A percentile compares a stretch with the other conserved stretches of the same genome.
These are phyloP conservation scores for Cafeteria roenbergensis DNA, from an alignment of 108 stramenopile genomes.

Conservation along the genomic window DNA sequence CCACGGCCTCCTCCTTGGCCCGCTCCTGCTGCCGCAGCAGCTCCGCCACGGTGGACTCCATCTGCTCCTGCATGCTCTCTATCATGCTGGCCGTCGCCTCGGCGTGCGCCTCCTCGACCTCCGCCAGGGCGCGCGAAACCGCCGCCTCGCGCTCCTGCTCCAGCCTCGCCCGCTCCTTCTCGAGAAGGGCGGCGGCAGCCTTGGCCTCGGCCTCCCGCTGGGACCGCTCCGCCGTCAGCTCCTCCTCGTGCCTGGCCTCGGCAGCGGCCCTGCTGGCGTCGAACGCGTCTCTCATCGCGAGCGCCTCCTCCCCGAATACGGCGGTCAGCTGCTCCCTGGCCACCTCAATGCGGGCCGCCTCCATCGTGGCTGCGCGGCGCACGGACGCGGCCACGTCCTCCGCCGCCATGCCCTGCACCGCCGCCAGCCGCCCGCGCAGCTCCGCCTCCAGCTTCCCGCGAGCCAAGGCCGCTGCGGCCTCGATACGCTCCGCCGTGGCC, in stretches of 20 bases:
- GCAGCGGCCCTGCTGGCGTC: no score
- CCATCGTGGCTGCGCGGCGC: not conserved
- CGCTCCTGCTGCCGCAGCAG: not conserved
- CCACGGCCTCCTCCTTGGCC: not conserved
- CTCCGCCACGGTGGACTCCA: not conserved
- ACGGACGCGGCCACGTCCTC: not conserved
- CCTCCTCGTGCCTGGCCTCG: no score
- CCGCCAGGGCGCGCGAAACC: not conserved
- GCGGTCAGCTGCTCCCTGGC: not conserved
- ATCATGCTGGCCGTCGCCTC: not conserved
- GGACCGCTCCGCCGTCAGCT: not conserved
- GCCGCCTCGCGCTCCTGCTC: not conserved
- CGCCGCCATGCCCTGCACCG: not conserved
- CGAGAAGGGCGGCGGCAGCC: not conserved
- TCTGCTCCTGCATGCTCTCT: not conserved
- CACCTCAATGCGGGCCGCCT: not conserved
- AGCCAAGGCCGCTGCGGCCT: no score
- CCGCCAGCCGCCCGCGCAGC: not conserved
- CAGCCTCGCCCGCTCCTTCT: not conserved
- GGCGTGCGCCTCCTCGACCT: not conserved
- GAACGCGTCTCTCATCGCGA: no score
- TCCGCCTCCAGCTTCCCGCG: no score
- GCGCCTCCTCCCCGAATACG: no score
- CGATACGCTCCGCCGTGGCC: no score
- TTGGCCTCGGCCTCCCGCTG: not conserved